These are phyloP conservation scores for Sclerospora graminicola DNA, from an alignment of 352 stramenopile species.

Conservation along the genomic window DNA sequence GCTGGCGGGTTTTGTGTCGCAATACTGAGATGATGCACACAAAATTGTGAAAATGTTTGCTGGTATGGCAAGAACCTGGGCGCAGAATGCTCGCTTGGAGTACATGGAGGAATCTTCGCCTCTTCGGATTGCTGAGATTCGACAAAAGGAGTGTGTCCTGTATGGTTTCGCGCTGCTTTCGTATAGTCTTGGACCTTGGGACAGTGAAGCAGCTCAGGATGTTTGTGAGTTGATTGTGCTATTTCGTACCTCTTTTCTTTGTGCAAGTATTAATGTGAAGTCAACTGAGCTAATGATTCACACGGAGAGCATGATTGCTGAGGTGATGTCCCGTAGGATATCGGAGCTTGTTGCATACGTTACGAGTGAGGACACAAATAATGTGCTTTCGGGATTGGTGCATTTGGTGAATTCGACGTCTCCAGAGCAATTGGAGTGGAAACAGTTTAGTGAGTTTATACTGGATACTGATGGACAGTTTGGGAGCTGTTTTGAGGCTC, in stretches of 20 bases:
- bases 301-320: constrained; percentile 13
- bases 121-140: no score
- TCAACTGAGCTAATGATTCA: constrained; percentile 13
- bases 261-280: constrained; percentile 9
- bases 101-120: no score
- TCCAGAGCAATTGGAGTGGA: no score
- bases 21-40: constrained; percentile 14
- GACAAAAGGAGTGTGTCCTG: no score
- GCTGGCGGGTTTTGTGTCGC: constrained; percentile 14
- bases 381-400: no score
- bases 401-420: no score
- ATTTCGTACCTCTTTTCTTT: constrained; percentile 27
- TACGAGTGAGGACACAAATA: no score
- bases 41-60: constrained; percentile 13
- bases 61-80: constrained; percentile 23
- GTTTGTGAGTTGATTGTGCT: constrained; percentile 36
- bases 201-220: constrained; percentile 8
- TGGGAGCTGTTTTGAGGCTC: constrained; percentile 25
- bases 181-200: no score
- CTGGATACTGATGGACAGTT: no score
- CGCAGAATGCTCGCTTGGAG: constrained; percentile 6
- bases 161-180: no score
- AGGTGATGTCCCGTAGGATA: constrained; percentile 30
- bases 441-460: no score
- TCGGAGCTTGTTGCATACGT: no score